These are phyloP conservation scores for Chloris gayana DNA, from an alignment of 176 grass and related monocot genomes.

Conservation along the genomic window DNA sequence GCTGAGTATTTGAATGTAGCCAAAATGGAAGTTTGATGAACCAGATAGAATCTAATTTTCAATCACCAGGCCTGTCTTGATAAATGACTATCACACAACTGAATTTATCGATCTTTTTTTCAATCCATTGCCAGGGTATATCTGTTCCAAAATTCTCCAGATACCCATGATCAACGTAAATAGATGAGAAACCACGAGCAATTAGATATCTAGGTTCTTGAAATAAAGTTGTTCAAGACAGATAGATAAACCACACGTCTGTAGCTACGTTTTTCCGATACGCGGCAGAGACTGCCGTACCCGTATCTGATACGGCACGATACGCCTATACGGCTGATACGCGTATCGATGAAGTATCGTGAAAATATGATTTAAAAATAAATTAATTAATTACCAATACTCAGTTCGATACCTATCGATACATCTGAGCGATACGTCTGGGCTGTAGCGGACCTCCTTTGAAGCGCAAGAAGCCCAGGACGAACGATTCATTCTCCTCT, in stretches of 20 bases:
- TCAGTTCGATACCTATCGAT: too few relatives aligned
- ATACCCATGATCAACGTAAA: neutral
- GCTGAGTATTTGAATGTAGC: neutral
- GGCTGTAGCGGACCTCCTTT: too few relatives aligned
- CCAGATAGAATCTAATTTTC: neutral
- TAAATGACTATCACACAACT: neutral
- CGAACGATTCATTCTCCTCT: too few relatives aligned
- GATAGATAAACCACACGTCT: neutral
- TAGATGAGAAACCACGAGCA: neutral
- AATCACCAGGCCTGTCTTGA: neutral
- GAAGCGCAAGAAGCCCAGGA: too few relatives aligned
- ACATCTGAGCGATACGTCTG: too few relatives aligned
- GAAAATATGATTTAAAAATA: too few relatives aligned
- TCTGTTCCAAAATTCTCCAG: neutral
- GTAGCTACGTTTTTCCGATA: too few relatives aligned
- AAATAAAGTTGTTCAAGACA: neutral
- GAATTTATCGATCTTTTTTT: neutral
- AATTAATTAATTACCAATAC: too few relatives aligned
- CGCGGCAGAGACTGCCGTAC: too few relatives aligned
- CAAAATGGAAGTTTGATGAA: neutral
- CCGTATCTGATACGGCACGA: too few relatives aligned
- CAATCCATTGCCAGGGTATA: neutral
- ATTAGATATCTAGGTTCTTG: neutral
- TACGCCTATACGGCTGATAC: too few relatives aligned
- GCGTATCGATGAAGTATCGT: too few relatives aligned